Evolutionary conservation across 169 alveolate species (phyloP).

Genomic region (Eimeria mitis): DNA sequence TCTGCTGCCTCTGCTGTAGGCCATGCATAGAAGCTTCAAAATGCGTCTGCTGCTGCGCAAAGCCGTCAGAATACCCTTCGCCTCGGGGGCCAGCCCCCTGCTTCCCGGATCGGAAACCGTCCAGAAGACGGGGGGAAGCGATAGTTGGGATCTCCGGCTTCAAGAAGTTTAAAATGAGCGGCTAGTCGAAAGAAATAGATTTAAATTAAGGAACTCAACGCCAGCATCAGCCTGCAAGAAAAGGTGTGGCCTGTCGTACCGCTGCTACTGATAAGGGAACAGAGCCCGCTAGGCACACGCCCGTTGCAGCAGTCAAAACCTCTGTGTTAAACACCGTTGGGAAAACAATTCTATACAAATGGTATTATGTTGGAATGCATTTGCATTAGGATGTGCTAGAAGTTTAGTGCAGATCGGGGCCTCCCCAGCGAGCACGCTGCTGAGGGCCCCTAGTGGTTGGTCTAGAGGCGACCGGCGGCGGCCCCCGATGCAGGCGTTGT

Average conservation of each 20-base stretch:
- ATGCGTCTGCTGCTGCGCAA: background rate
- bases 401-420: conserved; percentile 1
- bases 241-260: background rate
- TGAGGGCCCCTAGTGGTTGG: conserved; percentile 10
- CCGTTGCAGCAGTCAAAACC: background rate
- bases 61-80: conserved; percentile 7
- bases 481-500: conserved; percentile 12
- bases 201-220: background rate
- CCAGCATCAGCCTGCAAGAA: background rate
- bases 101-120: conserved; percentile 20
- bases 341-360: background rate
- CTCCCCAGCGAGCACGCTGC: background rate
- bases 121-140: background rate
- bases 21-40: background rate
- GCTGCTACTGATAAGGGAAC: conserved; percentile 18
- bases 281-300: conserved; percentile 33
- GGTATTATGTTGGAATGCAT: background rate
- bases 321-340: background rate
- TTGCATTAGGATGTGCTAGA: background rate
- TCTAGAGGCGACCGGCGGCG: conserved; percentile 16
- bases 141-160: conserved; percentile 10
- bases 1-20: background rate
- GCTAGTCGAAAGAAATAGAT: background rate
- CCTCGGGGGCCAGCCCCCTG: conserved; percentile 36
- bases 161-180: background rate